Percentiles rank a stretch among this genome's conserved stretches.
Conservation (phyloP, 2,329 filamentous ascomycete species). For the Paecilomyces formosus region DNA sequence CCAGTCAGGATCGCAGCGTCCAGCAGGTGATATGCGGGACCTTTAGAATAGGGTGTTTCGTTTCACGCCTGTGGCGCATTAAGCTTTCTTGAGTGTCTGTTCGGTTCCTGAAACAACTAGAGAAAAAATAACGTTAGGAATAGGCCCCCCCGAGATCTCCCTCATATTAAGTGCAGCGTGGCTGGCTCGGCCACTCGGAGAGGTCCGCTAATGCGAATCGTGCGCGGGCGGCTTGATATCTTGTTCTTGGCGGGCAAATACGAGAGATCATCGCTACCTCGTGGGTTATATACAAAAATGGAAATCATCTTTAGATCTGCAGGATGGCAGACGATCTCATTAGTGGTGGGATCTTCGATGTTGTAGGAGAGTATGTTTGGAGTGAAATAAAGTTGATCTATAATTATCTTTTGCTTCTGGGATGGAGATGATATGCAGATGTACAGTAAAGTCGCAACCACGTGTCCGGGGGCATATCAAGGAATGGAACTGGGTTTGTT, state of each 20-base stretch:
- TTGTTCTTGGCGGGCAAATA: background rate
- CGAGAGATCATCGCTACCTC: background rate
- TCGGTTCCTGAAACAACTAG: background rate
- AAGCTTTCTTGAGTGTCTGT: background rate
- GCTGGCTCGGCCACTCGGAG: background rate
- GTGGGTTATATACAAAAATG: background rate
- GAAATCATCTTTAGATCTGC: background rate
- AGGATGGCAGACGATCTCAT: background rate
- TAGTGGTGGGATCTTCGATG: too few species aligned
- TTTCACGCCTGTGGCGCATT: background rate
- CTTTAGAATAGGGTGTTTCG: background rate
- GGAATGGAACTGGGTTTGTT: too few species aligned
- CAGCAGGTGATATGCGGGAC: background rate
- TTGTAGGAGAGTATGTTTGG: too few species aligned
- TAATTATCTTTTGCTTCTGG: too few species aligned
- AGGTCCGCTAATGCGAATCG: background rate
- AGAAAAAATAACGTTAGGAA: background rate
- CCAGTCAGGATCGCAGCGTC: background rate
- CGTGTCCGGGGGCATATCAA: too few species aligned
- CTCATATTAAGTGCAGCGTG: background rate
- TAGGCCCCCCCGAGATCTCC: background rate
- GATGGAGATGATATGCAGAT: too few species aligned
- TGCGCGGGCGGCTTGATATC: background rate
- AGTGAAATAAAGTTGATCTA: too few species aligned
- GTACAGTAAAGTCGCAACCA: too few species aligned